Evolutionary conservation across 768 basidiomycete species (phyloP).

Genomic region (Lentinus brumalis): DNA sequence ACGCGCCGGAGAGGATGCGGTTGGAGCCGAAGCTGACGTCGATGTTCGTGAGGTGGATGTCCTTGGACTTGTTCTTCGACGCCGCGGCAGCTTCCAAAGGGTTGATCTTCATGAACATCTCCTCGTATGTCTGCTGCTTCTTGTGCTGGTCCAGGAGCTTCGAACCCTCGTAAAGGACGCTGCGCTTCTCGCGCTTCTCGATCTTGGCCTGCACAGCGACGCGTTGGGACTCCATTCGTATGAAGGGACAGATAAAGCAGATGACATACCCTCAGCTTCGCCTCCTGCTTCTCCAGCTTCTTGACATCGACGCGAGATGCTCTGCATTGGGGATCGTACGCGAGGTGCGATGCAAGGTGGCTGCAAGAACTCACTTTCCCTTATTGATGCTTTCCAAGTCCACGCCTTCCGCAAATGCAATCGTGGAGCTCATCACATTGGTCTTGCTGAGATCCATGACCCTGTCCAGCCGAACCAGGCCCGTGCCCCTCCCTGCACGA

Average conservation of each 20-base stretch:
- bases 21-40: constrained; percentile 97
- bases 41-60: constrained; percentile 92
- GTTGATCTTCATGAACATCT: constrained; percentile 99
- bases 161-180: constrained; percentile 91
- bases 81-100: constrained; percentile 79
- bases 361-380: constrained; percentile 68
- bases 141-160: constrained; percentile 91
- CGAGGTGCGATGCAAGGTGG: background rate
- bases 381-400: constrained; percentile 93
- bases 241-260: background rate
- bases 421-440: constrained; percentile 73
- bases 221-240: background rate
- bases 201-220: constrained; percentile 75
- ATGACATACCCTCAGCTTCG: constrained; percentile 76
- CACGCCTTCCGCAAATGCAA: constrained; percentile 79
- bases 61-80: constrained; percentile 94
- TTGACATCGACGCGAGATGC: constrained; percentile 92
- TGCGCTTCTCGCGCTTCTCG: constrained; percentile 85
- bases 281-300: constrained; percentile 95
- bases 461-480: constrained; percentile 76
- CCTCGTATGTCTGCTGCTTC: constrained; percentile 98
- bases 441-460: constrained; percentile 88
- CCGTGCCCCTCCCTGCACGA: constrained; percentile 49
- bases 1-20: constrained; percentile 90
- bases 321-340: constrained; percentile 38